Evolutionary conservation across 305 asterid genomes (phyloP), one percentile per base, ranked within the genome.

Genomic region (Fraxinus floribunda): DNA sequence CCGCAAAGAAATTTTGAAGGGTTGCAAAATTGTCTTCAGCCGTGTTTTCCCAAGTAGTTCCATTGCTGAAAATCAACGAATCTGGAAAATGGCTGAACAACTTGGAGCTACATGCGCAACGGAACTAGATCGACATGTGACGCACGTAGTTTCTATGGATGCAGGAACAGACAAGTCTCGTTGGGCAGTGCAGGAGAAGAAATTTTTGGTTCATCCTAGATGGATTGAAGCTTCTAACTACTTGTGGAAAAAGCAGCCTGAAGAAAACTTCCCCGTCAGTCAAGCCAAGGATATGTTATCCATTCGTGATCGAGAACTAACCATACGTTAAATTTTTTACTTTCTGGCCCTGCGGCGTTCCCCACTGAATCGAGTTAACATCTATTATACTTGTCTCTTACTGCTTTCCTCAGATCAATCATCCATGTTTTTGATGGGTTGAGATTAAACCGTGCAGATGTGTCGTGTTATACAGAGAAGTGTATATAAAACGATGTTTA

Each of bases 201-300:
- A 89, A 44, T 90, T 84, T 85, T 82, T 91, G 80, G 95, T 91
- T 34, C 88, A 85, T 81, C 95, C 95, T 1, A 80, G 85, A 57
- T 93, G 97, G 97, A 83, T 93, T 35, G 97, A 93, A 83, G 94
- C 97, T 77, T 90, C 95, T 72, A 88, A 86, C 76, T 92, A 87
- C 86, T 70, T 89, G 81, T 95, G 97, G 98, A 79, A 77, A 83
- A 93, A 80, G 89, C 95, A 89, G 82, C 90, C 97, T 0, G 98
- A 93, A 89, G 93, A 91, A 32, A 86, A 90, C 41, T 93, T 90
- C 84, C 90, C 91, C 1, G 90, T 92, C 24, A 71, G 76, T 82
- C 87, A 80, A 70, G 38, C 87, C 35, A 86, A 84, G 80, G 83
- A 55, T 76, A 80, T 71, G 73, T 83, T 80, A 85, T 66, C 62